Evolutionary conservation across 306 rosid species (phyloP), one percentile per base, ranked within the genome.

Genomic region (Comarum palustre): DNA sequence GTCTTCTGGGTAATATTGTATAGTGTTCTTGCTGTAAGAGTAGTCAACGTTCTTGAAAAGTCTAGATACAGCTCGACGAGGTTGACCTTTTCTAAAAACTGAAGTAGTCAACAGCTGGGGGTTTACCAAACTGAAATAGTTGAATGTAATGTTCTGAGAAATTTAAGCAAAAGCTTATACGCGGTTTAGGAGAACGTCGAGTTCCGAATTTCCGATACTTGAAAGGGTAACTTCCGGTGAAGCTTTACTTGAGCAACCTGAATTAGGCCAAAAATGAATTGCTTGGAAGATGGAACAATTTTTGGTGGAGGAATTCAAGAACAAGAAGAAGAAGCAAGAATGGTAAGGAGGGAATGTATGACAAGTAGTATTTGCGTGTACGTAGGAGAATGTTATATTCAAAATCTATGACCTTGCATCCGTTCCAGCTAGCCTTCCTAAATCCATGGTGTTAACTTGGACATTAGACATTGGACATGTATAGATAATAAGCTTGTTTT

Each of bases 341-440:
- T 51, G 17, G 17, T 31, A 20, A n/a, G 6, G n/a, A 17, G 54
- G 64, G 64, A 47, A 68, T 1, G 24, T 2, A 29, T 3, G 42
- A 19, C 61, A 69, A 50, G 32, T 51, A 32, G 34, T 48, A 51
- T 69, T 69, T 51, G 63, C 74, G 74, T 69, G 63, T 51, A 22
- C 43, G 74, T 15, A 20, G 47, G 20, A 69, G 15, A 15, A 11
- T 20, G 38, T 12, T n/a, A 4, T 64, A 64, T 64, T 38, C n/a
- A 5, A 38, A 20, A 32, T 32, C 2, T 15, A 16, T 61, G 9
- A 60, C 0, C 8, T 34, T 12, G 1, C 22, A 6, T 55, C 15
- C 43, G 3, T 32, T 15, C 24, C 43, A 36, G 39, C 39, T 36
- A 61, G 11, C 42, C 43, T 32, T 32, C 43, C 15, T 19, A 16